A percentile compares a stretch with the other conserved stretches of the same genome.
phyloP scores from a whole-genome alignment of 495 filamentous ascomycete species.

The Neurospora sp. region DNA sequence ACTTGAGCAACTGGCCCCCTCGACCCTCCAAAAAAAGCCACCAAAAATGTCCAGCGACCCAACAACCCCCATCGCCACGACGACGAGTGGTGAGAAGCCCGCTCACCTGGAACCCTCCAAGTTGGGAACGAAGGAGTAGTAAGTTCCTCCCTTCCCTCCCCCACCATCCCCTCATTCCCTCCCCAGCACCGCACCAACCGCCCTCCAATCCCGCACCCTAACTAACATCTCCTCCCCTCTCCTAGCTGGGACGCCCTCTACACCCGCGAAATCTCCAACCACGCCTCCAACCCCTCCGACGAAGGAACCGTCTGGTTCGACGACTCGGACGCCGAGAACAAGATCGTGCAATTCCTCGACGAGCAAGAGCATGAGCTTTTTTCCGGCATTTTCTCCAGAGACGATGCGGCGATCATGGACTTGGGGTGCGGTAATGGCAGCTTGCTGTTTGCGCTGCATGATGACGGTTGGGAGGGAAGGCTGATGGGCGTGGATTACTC shows the following conservation, averaged over 20 bases:
- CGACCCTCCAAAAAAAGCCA: not conserved
- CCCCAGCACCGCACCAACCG: not conserved
- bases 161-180: not conserved
- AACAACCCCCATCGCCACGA: not conserved
- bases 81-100: conserved; percentile 13
- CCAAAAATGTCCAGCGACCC: not conserved
- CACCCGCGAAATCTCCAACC: conserved; percentile 49
- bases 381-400: conserved; percentile 3
- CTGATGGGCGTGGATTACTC: conserved; percentile 91
- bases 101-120: conserved; percentile 50
- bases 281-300: conserved; percentile 49
- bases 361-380: conserved; percentile 19
- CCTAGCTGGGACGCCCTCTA: conserved; percentile 62
- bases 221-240: conserved; percentile 1
- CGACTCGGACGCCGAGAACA: conserved; percentile 57
- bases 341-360: conserved; percentile 47
- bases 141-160: conserved; percentile 13
- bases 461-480: conserved; percentile 42
- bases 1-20: not conserved
- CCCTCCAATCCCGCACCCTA: not conserved
- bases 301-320: conserved; percentile 69
- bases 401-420: conserved; percentile 45
- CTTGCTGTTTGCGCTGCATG: conserved; percentile 65
- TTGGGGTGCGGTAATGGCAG: conserved; percentile 90
- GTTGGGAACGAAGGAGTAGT: conserved; percentile 65